A percentile compares a stretch with the other conserved stretches of the same genome.
Conservation (phyloP, 441 rosid species). For the Adansonia gregorii region DNA sequence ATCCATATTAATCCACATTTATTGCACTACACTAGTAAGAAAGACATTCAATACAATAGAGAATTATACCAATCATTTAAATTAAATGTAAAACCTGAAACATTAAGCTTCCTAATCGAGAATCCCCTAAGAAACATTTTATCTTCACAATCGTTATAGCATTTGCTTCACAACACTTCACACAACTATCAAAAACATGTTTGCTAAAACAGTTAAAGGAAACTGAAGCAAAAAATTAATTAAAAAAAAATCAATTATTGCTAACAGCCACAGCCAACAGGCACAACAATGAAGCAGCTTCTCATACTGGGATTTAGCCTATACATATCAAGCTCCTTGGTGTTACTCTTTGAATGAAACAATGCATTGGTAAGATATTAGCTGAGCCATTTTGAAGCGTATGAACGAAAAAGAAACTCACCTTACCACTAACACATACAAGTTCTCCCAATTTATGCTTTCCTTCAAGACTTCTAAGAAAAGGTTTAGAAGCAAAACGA, state of each 20-base stretch:
- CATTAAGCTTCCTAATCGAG: neutral
- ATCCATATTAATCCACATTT: neutral
- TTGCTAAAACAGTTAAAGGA: neutral
- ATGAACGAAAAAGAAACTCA: slow-evolving; percentile 35
- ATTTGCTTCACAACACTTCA: slow-evolving; percentile 11
- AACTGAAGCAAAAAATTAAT: slow-evolving; percentile 19
- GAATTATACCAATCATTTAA: neutral
- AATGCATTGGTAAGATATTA: slow-evolving; percentile 11
- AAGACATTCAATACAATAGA: neutral
- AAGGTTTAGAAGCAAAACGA: slow-evolving; percentile 73
- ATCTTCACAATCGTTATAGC: slow-evolving; percentile 7
- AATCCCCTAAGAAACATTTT: neutral
- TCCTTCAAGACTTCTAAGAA: slow-evolving; percentile 65
- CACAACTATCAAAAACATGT: slow-evolving; percentile 7
- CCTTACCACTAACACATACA: slow-evolving; percentile 94
- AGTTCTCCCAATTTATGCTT: slow-evolving; percentile 70
- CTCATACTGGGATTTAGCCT: slow-evolving; percentile 1
- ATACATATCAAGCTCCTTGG: slow-evolving; percentile 21
- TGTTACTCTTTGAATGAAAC: slow-evolving; percentile 9
- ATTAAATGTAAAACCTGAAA: neutral
- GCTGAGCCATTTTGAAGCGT: slow-evolving; percentile 26
- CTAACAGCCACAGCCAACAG: slow-evolving; percentile 1
- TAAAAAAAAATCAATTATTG: neutral
- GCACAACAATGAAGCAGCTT: slow-evolving; percentile 5
- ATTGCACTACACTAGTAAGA: slow-evolving; percentile 10